Base-by-base conservation (phyloP, 768 basidiomycete genomes). In the Roridomyces roridus region DNA sequence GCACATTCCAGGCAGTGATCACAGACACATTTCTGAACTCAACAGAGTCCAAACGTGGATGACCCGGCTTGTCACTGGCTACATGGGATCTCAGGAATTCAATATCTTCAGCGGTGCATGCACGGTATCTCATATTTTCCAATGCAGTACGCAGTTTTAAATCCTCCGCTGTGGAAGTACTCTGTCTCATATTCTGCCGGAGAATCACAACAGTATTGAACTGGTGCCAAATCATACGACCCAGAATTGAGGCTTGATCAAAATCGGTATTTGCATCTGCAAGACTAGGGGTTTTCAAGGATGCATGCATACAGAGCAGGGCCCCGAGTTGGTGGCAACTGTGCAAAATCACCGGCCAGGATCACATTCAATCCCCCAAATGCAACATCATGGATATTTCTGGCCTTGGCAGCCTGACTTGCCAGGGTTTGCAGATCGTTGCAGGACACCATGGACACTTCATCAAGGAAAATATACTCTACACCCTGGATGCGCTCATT, bases 401-500 rank as follows among this genome's bases (percentile, higher is more conserved):
- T 25, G 3, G 64, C 65, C 29, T 46, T 57, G 28, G 62, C 53
- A n/a, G 70, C 57, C 18, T 61, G 57, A 8, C 57, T 40, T 23
- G 59, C 65, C 1, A 74, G 69, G 3, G 46, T 56, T 36, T 70
- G 68, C 20, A 72, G 23, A 26, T 65, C 64, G 23, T 39, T 5
- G 44, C 67, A 70, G 0, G 67, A 61, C 2, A 75, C 36, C 76
- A 77, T 77, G 2, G 74, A 76, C 0, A 76, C 58, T 49, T 77
- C 75, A 64, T 77, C 72, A 1, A 76, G 29, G 24, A 77, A 70
- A 0, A 77, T 48, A 60, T 72, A 72, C 11, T 74, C 66, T 1
- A 74, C 67, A 26, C 65, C 57, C 14, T 61, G 24, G 7, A 59
- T 11, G 0, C 50, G n/a, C 17, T 51, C 50, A 12, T 51, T 51